Conservation (phyloP, 257 asterid species). For the Marsdenia floribunda region DNA sequence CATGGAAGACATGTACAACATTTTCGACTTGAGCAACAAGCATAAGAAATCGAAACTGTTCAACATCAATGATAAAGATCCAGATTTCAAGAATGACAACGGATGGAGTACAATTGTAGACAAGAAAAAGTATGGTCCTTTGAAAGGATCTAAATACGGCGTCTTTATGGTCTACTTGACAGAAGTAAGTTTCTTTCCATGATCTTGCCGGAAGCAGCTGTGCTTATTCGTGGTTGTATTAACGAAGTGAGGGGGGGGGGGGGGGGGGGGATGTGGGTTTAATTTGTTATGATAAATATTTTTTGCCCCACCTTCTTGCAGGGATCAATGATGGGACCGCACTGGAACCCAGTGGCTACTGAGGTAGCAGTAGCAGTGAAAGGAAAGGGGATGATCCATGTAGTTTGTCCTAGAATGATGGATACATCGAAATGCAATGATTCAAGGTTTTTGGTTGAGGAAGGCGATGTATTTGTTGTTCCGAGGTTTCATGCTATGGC, state of each 20-base stretch:
- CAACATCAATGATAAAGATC: constrained; percentile 55
- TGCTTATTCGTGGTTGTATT: background rate
- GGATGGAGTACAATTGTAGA: constrained; percentile 86
- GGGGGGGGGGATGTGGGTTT: background rate
- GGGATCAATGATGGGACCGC: constrained; percentile 99
- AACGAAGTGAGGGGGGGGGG: too few species aligned
- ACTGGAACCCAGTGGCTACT: constrained; percentile 79
- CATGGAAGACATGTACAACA: constrained; percentile 25
- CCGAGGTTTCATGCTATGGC: constrained; percentile 79
- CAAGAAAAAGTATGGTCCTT: constrained; percentile 38
- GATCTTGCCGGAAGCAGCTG: background rate
- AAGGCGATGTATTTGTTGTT: constrained; percentile 65
- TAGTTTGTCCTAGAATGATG: constrained; percentile 41
- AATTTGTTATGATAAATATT: background rate
- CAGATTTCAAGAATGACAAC: constrained; percentile 66
- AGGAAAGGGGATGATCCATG: constrained; percentile 67
- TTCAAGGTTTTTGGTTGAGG: constrained; percentile 46
- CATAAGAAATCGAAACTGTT: constrained; percentile 31
- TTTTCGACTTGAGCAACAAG: constrained; percentile 35
- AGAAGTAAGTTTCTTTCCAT: constrained; percentile 32
- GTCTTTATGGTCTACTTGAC: constrained; percentile 82
- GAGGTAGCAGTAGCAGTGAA: constrained; percentile 54
- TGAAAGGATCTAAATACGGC: constrained; percentile 46
- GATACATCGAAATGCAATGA: constrained; percentile 29
- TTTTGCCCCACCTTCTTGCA: constrained; percentile 10